Evolutionary conservation across 352 stramenopile genomes (phyloP), one percentile per base, ranked within the genome.

Genomic region (Pythium scleroteichum): DNA sequence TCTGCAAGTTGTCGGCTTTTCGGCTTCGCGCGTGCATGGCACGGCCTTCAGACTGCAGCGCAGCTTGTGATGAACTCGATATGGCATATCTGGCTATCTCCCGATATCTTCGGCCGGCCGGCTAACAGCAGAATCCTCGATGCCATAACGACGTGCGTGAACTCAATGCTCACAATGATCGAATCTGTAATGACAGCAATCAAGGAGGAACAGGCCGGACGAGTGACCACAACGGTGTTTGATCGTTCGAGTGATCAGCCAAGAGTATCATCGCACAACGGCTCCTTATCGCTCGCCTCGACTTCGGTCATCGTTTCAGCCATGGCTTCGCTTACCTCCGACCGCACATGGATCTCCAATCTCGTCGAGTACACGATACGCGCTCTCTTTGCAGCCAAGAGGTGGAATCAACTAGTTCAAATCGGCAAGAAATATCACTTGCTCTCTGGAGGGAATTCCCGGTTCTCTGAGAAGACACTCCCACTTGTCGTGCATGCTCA

Each of bases 401-500:
- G 60, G 57, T 92, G 82, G 82, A 58, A 78, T 29, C 73, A 65
- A n/a, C 69, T 90, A 10, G 82, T 92, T 3, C 62, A 68, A 12
- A 75, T 83, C 27, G 78, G 82, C 58, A 79, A 72, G 48, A 69
- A 74, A 17, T 88, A 83, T 32, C 68, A 88, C 47, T 47, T 63
- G 8, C 61, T 88, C 19, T 65, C 56, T 40, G 67, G 67, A 29
- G 62, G 53, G 6, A 48, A 71, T 29, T 67, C 79, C 57, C 56
- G 67, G 12, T 90, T 93, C 45, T 85, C 81, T 0, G 79, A 90
- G 46, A 71, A 71, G 17, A 80, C 82, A 32, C 71, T 91, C 16
- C 70, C 76, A 0, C 13, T 89, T 9, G 49, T 94, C 20, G 61
- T 90, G 9, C 85, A 79, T 44, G 82, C 82, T 2, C 82, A 94